Evolutionary conservation across 2,329 filamentous ascomycete species (phyloP), one percentile per base, ranked within the genome.

Genomic region (Monosporascus sp.): DNA sequence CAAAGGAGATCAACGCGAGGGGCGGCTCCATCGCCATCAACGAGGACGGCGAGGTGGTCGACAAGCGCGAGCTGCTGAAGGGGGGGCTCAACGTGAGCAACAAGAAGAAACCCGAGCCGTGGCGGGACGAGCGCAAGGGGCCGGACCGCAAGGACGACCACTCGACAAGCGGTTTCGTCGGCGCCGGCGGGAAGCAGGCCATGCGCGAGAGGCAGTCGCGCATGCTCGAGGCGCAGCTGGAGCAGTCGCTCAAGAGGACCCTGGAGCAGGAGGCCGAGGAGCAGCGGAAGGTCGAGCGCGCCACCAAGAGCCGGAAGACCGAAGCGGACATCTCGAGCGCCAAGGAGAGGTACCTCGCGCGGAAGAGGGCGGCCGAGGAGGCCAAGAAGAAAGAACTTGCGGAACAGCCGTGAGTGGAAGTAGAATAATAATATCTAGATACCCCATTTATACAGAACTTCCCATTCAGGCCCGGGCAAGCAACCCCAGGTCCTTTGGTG

Each of bases 21-120:
- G 83, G 75, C 58, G 84, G 73, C 0, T 73, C 76, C 3, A 80
- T 94, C 40, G 80, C 84, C 7, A 72, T 93, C 62, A 93, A 93
- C 63, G 90, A 94, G 56, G 90, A 94, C 40, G 90, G 90, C 0
- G 84, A 92, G 66, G 85, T 94, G 2, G 86, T 90, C 26, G 90
- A 95, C 67, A 93, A 91, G 75, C 79, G 89, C n/a, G 86, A 94
- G 67, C 75, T 94, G 8, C 79, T 95, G 7, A 80, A 76, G 47
- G 87, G 88, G 7, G 90, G 90, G 26, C 77, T 95, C 50, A 95
- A 95, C 62, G 73, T 94, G 19, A 79, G 80, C 49, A 75, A 80
- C 0, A 86, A 83, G 66, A 85, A 85, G 61, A 84, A 84, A 67
- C 64, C 67, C 9, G 73, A 79, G 52, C 67, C 69, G 17, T 59